Evolutionary conservation across 495 filamentous ascomycete species (phyloP).

Genomic region (Trichoderma erinaceum): DNA sequence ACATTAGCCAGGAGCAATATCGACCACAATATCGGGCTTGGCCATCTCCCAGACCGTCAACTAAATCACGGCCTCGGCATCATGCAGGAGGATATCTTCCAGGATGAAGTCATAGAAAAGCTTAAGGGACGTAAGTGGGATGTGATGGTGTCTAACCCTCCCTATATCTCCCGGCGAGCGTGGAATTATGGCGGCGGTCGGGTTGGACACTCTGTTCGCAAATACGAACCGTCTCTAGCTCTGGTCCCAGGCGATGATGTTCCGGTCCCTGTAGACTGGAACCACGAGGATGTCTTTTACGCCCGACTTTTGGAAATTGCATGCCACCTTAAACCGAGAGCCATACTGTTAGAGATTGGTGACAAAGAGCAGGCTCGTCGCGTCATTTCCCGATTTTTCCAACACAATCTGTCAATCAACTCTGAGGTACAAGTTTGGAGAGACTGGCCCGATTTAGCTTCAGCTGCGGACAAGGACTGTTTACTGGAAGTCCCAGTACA

Average conservation of each 20-base stretch:
- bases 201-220: slow-evolving; percentile 59
- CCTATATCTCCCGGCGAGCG: slow-evolving; percentile 66
- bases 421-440: slow-evolving; percentile 47
- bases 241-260: slow-evolving; percentile 50
- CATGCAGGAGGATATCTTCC: slow-evolving; percentile 49
- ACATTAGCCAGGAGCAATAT: slow-evolving; percentile 57
- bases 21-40: slow-evolving; percentile 38
- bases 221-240: slow-evolving; percentile 71
- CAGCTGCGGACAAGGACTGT: not conserved
- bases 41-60: not conserved
- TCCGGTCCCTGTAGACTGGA: slow-evolving; percentile 4
- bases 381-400: slow-evolving; percentile 41
- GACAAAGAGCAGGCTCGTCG: slow-evolving; percentile 53
- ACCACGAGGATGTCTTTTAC: slow-evolving; percentile 56
- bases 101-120: slow-evolving; percentile 19
- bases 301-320: slow-evolving; percentile 42
- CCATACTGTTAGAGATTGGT: slow-evolving; percentile 54
- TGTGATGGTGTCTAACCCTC: slow-evolving; percentile 82
- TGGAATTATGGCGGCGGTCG: slow-evolving; percentile 39
- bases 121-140: slow-evolving; percentile 39
- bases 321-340: slow-evolving; percentile 27
- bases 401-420: slow-evolving; percentile 18
- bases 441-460: slow-evolving; percentile 34
- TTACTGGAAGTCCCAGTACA: no score
- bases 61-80: slow-evolving; percentile 39